Base-by-base conservation (phyloP, 345 rosid genomes). In the Melastoma malabathricum region DNA sequence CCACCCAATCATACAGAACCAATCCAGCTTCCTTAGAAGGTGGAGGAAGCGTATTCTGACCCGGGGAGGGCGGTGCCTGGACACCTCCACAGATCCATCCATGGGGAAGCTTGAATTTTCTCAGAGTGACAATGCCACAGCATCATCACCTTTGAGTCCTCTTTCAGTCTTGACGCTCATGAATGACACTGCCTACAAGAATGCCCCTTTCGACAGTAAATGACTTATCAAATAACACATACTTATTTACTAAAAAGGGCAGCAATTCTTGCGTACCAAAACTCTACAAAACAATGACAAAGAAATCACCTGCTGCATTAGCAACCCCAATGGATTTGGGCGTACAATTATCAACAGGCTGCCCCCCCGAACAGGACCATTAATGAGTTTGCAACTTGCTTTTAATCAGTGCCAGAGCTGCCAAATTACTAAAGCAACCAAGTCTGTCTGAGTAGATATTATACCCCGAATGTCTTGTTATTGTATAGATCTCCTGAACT, bases 381-480 rank as follows among this genome's bases (percentile, higher is more conserved):
- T 47, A 18, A 15, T 7, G 46, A 47, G 52, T 46, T 22, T 23
- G 29, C 48, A 44, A 51, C 15, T 22, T 29, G 27, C 48, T 18
- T 44, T 31, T 43, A 51, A 18, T 51, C 31, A 51, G 31, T 51
- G 17, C 54, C 44, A 51, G 46, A 25, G 48, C 54, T 14, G 48
- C 44, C 43, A 41, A 18, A 22, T 50, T 48, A 25, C 25, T 29
- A n/a, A 23, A 39, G 15, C 20, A 43, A 23, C 27, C 22, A 13
- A 22, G n/a, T 13, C 20, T 22, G 31, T 48, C 19, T 27, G 47
- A 46, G 39, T 38, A 50, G 17, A 44, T 50, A 49, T 76, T 66
- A 72, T 74, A 65, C 61, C 31, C 74, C 78, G 62, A 72, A 78
- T 41, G 73, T 70, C 63, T 72, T 69, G 62, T 58, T 69, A 50